Evolutionary conservation across 2,329 filamentous ascomycete species (phyloP), one percentile per base, ranked within the genome.

Genomic region (Leptographium lundbergii): DNA sequence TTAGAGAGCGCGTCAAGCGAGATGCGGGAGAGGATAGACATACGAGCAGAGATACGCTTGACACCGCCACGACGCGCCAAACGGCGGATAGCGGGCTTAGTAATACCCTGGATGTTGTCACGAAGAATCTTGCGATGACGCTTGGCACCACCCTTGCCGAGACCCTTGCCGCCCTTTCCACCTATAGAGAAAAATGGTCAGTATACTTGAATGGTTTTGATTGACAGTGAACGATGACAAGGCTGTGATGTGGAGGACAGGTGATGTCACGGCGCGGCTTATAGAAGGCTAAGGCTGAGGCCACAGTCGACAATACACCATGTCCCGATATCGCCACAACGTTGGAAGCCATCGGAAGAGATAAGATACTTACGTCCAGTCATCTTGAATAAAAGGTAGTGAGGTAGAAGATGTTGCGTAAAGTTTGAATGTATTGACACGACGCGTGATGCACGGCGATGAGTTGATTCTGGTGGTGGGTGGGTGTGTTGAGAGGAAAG

Each of bases 21-120:
- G 53, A 56, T 29, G 11, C 13, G 59, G 11, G 25, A 14, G 7
- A n/a, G 24, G 51, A 32, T 25, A 32, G 7, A 79, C 81, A 74
- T 84, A 89, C 86, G 95, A 74, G 91, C 91, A 71, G 91, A 96
- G 72, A 96, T 96, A 95, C 91, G 91, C 89, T 96, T 96, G 84
- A 96, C 91, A 91, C 91, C 91, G 77, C 91, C 91, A 94, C 91
- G 91, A 80, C 91, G 91, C 66, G 91, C 91, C 75, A 96, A 91
- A 95, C 91, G 91, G 72, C 91, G 88, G 78, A 96, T 96, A 71
- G 91, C 91, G 70, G 91, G 91, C 88, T 96, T 96, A 73, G 91
- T 96, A 74, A 96, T 96, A 80, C 91, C 91, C 81, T 96, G 91
- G 74, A 96, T 96, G 88, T 96, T 96, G 88, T 96, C 91, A 79